These are phyloP conservation scores for Hypsizygus ulmarius DNA, from an alignment of 1,284 basidiomycete genomes.

Conservation along the genomic window DNA sequence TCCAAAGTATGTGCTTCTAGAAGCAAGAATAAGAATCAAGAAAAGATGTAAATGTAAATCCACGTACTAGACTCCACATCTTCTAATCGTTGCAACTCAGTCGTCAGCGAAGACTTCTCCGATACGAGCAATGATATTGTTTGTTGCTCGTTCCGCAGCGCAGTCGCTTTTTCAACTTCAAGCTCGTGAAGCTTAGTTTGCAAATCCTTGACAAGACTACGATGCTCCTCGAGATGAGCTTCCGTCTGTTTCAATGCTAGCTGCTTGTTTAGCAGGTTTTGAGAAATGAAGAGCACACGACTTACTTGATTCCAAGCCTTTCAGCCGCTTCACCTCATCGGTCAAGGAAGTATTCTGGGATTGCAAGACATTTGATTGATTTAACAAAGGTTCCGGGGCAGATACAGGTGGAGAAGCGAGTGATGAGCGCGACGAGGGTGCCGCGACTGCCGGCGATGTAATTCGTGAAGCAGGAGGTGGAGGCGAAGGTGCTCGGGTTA, in stretches of 20 bases:
- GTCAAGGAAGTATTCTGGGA: constrained; percentile 28
- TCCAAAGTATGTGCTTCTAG: constrained; percentile 50
- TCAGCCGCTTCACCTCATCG: constrained; percentile 27
- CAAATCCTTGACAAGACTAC: constrained; percentile 24
- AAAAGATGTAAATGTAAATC: constrained; percentile 1
- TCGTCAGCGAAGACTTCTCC: constrained; percentile 60
- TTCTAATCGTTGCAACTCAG: constrained; percentile 52
- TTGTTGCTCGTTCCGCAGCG: constrained; percentile 54
- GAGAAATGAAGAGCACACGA: background rate
- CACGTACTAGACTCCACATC: constrained; percentile 49
- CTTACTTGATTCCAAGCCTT: constrained; percentile 28
- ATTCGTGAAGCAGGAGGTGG: constrained; percentile 19
- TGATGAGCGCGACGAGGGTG: constrained; percentile 15
- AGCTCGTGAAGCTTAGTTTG: constrained; percentile 32
- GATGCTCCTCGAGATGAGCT: constrained; percentile 27
- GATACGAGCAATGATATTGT: constrained; percentile 67
- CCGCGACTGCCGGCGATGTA: constrained; percentile 11
- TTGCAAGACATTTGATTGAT: constrained; percentile 14
- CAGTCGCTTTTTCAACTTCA: constrained; percentile 31
- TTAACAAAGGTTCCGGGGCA: constrained; percentile 7
- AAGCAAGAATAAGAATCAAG: constrained; percentile 3
- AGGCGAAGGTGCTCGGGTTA: constrained; percentile 46
- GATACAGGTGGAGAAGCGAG: constrained; percentile 18
- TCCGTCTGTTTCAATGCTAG: constrained; percentile 25
- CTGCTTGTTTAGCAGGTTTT: background rate